Percentiles rank a stretch among this genome's conserved stretches.
These are phyloP conservation scores for Rutstroemia sp. DNA, from an alignment of 2,329 filamentous ascomycete species.

Conservation along the genomic window DNA sequence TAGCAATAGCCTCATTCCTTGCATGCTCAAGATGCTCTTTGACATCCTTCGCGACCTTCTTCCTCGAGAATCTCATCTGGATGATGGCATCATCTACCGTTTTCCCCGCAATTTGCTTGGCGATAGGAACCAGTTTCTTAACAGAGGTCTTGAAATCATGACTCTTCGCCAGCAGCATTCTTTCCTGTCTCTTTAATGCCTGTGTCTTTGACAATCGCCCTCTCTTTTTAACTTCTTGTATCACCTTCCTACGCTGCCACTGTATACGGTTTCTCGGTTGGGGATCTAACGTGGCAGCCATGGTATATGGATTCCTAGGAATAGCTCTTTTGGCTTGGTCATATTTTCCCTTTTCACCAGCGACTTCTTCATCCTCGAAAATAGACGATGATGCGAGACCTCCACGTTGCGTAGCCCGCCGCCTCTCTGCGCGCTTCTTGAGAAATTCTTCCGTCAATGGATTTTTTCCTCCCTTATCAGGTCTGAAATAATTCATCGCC, in stretches of 20 bases:
- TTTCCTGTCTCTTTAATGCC: slow-evolving; percentile 58
- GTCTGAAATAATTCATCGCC: background rate
- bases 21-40: slow-evolving; percentile 73
- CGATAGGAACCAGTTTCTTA: slow-evolving; percentile 85
- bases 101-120: slow-evolving; percentile 87
- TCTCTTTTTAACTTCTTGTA: slow-evolving; percentile 62
- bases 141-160: slow-evolving; percentile 72
- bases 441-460: slow-evolving; percentile 58
- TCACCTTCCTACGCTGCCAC: slow-evolving; percentile 80
- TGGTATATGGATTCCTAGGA: slow-evolving; percentile 41
- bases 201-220: slow-evolving; percentile 61
- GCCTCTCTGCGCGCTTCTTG: slow-evolving; percentile 27
- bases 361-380: slow-evolving; percentile 38
- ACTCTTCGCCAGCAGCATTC: slow-evolving; percentile 51
- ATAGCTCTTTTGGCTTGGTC: slow-evolving; percentile 6
- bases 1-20: slow-evolving; percentile 70
- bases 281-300: slow-evolving; percentile 65
- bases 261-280: slow-evolving; percentile 61
- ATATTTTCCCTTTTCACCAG: slow-evolving; percentile 15
- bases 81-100: slow-evolving; percentile 86
- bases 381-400: slow-evolving; percentile 42
- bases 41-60: slow-evolving; percentile 81
- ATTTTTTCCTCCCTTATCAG: slow-evolving; percentile 26
- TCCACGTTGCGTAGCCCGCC: slow-evolving; percentile 36
- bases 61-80: slow-evolving; percentile 94